phyloP scores from a whole-genome alignment of 768 basidiomycete genomes.

The Tylopilus rubrobrunneus region DNA sequence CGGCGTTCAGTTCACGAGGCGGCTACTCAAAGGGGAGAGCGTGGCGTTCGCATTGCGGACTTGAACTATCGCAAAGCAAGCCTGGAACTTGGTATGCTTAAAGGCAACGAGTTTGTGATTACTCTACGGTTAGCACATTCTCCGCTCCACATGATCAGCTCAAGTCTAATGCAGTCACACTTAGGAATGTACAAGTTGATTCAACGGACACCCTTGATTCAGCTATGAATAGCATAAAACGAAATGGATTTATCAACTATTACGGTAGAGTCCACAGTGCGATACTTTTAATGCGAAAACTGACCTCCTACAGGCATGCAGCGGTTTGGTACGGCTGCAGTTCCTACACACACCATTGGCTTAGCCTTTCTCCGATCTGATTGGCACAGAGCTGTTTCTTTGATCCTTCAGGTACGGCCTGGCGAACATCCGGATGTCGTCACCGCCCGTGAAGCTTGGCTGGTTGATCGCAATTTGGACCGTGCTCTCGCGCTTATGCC shows the following conservation, averaged over 20 bases:
- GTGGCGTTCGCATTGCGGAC: conserved; percentile 86
- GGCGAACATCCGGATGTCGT: conserved; percentile 94
- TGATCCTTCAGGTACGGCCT: conserved; percentile 78
- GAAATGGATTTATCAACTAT: conserved; percentile 94
- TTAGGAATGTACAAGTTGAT: conserved; percentile 81
- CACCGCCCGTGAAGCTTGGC: conserved; percentile 81
- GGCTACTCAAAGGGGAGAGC: conserved; percentile 73
- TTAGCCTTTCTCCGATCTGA: conserved; percentile 84
- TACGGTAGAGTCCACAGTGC: conserved; percentile 56
- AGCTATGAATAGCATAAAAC: conserved; percentile 73
- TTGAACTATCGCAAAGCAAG: conserved; percentile 77
- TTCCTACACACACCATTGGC: conserved; percentile 94
- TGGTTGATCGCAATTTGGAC: conserved; percentile 75
- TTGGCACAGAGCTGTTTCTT: conserved; percentile 82
- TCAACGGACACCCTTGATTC: conserved; percentile 68
- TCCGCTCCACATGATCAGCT: conserved; percentile 14
- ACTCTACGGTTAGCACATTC: conserved; percentile 66
- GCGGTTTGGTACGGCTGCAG: conserved; percentile 93
- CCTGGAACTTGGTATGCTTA: conserved; percentile 92
- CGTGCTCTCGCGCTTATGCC: conserved; percentile 86
- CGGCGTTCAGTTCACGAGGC: conserved; percentile 56
- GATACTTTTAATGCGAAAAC: background rate
- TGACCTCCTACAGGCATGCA: conserved; percentile 77
- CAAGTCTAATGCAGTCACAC: background rate
- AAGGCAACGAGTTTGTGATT: conserved; percentile 94